These are phyloP conservation scores for Curvularia sp. DNA, from an alignment of 2,329 filamentous ascomycete genomes.

Conservation along the genomic window DNA sequence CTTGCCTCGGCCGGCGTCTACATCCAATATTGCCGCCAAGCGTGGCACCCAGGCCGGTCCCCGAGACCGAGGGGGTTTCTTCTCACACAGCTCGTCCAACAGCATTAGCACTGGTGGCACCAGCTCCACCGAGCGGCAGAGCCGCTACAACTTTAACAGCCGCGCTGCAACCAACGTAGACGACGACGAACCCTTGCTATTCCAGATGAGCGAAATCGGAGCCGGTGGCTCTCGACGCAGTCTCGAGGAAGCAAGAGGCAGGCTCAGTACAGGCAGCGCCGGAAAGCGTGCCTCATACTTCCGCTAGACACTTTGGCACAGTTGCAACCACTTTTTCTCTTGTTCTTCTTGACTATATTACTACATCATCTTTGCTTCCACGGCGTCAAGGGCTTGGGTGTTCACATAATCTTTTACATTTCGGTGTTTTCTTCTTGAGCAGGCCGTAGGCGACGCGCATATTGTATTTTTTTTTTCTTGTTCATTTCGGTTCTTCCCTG, in stretches of 20 bases:
- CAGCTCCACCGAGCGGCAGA: constrained; percentile 46
- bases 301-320: constrained; percentile 7
- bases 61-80: constrained; percentile 41
- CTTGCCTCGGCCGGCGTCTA: constrained; percentile 34
- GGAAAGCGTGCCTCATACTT: constrained; percentile 38
- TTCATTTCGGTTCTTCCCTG: background rate
- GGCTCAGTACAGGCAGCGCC: constrained; percentile 35
- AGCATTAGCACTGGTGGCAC: constrained; percentile 43
- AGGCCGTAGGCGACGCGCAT: background rate
- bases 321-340: background rate
- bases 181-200: constrained; percentile 74
- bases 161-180: constrained; percentile 52
- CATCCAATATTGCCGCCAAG: constrained; percentile 39
- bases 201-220: constrained; percentile 76
- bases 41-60: constrained; percentile 34
- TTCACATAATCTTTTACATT: background rate
- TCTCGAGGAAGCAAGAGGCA: constrained; percentile 47
- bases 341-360: constrained; percentile 10
- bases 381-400: constrained; percentile 1
- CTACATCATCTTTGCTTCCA: background rate
- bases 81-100: constrained; percentile 42
- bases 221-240: constrained; percentile 45
- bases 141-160: constrained; percentile 56
- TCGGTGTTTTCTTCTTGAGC: background rate
- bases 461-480: background rate